These are phyloP conservation scores for Trichoderma afroharzianum DNA, from an alignment of 2,329 filamentous ascomycete species.

Conservation along the genomic window DNA sequence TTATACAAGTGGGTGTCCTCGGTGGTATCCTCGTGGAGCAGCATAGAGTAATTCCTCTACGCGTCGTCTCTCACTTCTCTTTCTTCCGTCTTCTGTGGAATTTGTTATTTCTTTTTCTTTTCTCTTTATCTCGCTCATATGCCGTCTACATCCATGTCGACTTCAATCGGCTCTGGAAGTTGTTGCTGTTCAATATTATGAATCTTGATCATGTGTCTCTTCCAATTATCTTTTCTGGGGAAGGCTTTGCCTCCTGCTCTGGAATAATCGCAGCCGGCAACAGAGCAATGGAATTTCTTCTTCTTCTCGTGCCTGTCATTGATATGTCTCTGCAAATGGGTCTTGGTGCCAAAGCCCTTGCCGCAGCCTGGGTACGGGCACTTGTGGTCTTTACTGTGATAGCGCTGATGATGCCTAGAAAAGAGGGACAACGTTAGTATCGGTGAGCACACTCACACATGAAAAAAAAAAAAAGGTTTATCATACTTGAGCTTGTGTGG, in stretches of 20 bases:
- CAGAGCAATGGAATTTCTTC: slow-evolving; percentile 56
- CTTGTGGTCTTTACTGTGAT: slow-evolving; percentile 58
- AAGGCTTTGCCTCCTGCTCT: slow-evolving; percentile 55
- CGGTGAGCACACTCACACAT: not conserved
- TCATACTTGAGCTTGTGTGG: slow-evolving; percentile 57
- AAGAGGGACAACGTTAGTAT: not conserved
- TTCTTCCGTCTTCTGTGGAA: not conserved
- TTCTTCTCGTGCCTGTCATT: slow-evolving; percentile 60
- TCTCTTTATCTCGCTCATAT: not conserved
- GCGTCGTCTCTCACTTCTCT: not conserved
- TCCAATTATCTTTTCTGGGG: slow-evolving; percentile 61
- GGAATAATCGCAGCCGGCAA: slow-evolving; percentile 54
- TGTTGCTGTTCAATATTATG: slow-evolving; percentile 43
- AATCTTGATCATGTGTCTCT: slow-evolving; percentile 59
- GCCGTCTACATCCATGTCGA: slow-evolving; percentile 35
- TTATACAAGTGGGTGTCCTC: not conserved
- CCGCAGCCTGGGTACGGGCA: slow-evolving; percentile 51
- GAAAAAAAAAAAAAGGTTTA: not conserved
- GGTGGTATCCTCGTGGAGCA: not conserved
- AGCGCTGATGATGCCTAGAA: slow-evolving; percentile 54
- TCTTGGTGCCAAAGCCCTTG: slow-evolving; percentile 59
- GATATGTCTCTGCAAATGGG: slow-evolving; percentile 58
- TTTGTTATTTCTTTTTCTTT: not conserved
- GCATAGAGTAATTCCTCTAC: not conserved
- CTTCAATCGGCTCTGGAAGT: slow-evolving; percentile 41